Evolutionary conservation across 176 grass and related monocot genomes (phyloP), one percentile per base, ranked within the genome.

Genomic region (Avena insularis): DNA sequence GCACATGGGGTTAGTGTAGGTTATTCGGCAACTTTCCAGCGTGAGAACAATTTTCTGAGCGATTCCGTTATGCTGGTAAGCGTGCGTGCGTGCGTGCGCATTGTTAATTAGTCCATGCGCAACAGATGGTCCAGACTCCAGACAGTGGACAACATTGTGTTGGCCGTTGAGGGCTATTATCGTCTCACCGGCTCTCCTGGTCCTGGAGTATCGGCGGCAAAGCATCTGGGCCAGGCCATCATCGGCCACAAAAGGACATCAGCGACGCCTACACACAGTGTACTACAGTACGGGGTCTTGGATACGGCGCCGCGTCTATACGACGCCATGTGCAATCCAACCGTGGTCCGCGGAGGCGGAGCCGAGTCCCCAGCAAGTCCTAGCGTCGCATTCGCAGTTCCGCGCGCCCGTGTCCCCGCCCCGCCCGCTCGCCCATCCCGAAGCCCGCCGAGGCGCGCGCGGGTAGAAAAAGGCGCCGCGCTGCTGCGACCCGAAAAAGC

Each of bases 241-340:
- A 56, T 36, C 14, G 13, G 1, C 2, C 78, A 46, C 57, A 79
- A 60, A 25, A 62, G 38, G 20, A 61, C 36, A 62, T 13, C 11
- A 46, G 0, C 59, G 12, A 43, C 1, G 78, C 40, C 40, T 43
- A 43, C 58, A 43, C 77, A 25, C 54, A 12, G 4, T 10, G 48
- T 23, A 80, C 38, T 23, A 80, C 38, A 35, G 79, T 82, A 33
- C 27, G 2, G n/a, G 49, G 56, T 54, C 49, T 83, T 19, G 71
- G 23, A 29, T 82, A 55, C n/a, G 72, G 79, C 72, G 61, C 50
- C 47, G 46, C 69, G 68, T 50, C 15, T 60, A 6, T 60, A 6
- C 76, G 12, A 21, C 75, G 76, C 67, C 82, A 86, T 53, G 83
- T 76, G 81, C 49, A 11, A 49, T 20, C 78, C 46, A 67, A 29